Evolutionary conservation across 305 asterid genomes (phyloP).

Genomic region (Solanum aculeatissimum): DNA sequence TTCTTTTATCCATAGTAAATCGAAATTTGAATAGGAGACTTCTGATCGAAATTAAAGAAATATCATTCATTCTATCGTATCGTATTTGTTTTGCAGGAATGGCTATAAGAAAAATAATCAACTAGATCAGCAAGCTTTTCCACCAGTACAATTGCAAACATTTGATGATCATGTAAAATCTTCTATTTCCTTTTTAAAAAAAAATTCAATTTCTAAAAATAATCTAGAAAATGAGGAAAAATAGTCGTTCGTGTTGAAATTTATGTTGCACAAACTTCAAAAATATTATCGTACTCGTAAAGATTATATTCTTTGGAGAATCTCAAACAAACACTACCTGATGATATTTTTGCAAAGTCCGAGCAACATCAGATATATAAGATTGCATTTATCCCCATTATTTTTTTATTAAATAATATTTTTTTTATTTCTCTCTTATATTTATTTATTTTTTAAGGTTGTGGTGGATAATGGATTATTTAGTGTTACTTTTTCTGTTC

Average conservation of each 20-base stretch:
- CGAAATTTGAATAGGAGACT: background rate
- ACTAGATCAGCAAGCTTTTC: conserved; percentile 19
- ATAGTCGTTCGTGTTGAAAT: too few relatives aligned
- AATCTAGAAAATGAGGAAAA: too few relatives aligned
- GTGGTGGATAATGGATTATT: conserved; percentile 58
- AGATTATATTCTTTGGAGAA: background rate
- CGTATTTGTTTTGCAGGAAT: conserved; percentile 22
- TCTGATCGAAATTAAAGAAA: background rate
- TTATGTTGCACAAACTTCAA: accelerated
- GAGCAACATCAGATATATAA: too few relatives aligned
- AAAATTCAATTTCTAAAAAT: background rate
- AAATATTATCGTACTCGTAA: background rate
- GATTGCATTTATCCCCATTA: too few relatives aligned
- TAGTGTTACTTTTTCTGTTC: conserved; percentile 45
- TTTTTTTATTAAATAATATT: background rate
- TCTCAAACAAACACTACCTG: too few relatives aligned
- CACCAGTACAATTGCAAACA: conserved; percentile 51
- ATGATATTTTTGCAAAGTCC: too few relatives aligned
- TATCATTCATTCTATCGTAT: background rate
- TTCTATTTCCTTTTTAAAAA: background rate
- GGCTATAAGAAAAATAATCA: conserved; percentile 5
- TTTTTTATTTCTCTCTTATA: background rate
- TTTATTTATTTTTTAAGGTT: conserved; percentile 11
- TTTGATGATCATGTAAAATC: conserved; percentile 33
- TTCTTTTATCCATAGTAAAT: background rate